These are phyloP conservation scores for Pseudozyma sp. DNA, from an alignment of 1,284 basidiomycete species.

Conservation along the genomic window DNA sequence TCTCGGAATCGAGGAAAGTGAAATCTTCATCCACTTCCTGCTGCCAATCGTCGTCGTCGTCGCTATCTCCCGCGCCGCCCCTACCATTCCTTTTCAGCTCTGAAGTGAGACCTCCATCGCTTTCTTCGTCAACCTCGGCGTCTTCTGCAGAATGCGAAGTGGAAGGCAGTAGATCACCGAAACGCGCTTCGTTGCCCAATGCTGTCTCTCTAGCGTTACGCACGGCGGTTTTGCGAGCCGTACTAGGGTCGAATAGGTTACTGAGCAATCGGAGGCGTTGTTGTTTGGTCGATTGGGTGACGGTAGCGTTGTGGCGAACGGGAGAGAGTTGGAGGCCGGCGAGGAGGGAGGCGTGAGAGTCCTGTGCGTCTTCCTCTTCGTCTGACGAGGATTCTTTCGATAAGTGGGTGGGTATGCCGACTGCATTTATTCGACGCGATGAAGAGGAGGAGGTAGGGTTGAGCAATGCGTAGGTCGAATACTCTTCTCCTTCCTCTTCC, in stretches of 20 bases:
- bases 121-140: constrained; percentile 3
- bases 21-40: constrained; percentile 42
- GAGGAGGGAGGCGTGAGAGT: constrained; percentile 6
- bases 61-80: not conserved
- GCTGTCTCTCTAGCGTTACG: not conserved
- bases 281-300: not conserved
- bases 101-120: not conserved
- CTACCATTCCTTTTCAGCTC: not conserved
- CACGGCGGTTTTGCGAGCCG: not conserved
- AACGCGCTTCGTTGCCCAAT: constrained; percentile 30
- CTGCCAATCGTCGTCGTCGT: constrained; percentile 46
- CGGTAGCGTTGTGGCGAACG: constrained; percentile 16
- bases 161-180: constrained; percentile 17
- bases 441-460: not conserved
- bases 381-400: not conserved
- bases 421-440: constrained; percentile 14
- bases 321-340: constrained; percentile 35
- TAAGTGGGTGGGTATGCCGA: not conserved
- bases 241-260: constrained; percentile 25
- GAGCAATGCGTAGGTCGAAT: constrained; percentile 3
- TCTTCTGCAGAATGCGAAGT: not conserved
- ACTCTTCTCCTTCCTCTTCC: constrained; percentile 27
- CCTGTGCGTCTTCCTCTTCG: constrained; percentile 4
- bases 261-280: constrained; percentile 10
- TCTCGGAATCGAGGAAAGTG: constrained; percentile 44